Conservation (phyloP, 306 rosid genomes). For the Trichosanthes cucumerina region DNA sequence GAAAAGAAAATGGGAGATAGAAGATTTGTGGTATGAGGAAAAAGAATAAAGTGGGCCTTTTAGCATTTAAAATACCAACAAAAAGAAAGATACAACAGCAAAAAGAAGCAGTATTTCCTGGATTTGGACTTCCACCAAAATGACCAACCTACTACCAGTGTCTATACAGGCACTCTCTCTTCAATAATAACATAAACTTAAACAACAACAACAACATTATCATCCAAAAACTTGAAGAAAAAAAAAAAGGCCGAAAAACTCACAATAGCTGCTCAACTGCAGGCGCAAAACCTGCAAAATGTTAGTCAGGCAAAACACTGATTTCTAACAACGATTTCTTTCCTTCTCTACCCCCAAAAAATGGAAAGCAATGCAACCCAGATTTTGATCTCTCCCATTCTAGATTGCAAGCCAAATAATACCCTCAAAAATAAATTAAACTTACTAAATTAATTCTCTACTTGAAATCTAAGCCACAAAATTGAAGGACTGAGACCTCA, state of each 20-base stretch:
- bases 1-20: neutral
- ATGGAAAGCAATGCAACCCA: slow-evolving; percentile 3
- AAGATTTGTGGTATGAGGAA: neutral
- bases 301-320: neutral
- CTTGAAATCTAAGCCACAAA: slow-evolving; percentile 51
- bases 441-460: neutral
- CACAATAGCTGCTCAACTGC: neutral
- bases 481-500: slow-evolving; percentile 49
- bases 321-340: neutral
- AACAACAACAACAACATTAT: slow-evolving; percentile 3
- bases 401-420: slow-evolving; percentile 3
- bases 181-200: neutral
- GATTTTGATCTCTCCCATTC: neutral
- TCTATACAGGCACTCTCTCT: slow-evolving; percentile 2
- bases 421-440: neutral
- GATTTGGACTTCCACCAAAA: neutral
- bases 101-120: neutral
- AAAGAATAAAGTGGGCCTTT: neutral
- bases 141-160: neutral
- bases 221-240: neutral
- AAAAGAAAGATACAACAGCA: neutral
- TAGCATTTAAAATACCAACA: slow-evolving; percentile 7
- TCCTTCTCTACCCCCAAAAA: neutral
- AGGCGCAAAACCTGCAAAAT: slow-evolving; percentile 12
- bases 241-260: neutral